Evolutionary conservation across 352 stramenopile species (phyloP), one percentile per base, ranked within the genome.

Genomic region (Phytophthora aleatoria): DNA sequence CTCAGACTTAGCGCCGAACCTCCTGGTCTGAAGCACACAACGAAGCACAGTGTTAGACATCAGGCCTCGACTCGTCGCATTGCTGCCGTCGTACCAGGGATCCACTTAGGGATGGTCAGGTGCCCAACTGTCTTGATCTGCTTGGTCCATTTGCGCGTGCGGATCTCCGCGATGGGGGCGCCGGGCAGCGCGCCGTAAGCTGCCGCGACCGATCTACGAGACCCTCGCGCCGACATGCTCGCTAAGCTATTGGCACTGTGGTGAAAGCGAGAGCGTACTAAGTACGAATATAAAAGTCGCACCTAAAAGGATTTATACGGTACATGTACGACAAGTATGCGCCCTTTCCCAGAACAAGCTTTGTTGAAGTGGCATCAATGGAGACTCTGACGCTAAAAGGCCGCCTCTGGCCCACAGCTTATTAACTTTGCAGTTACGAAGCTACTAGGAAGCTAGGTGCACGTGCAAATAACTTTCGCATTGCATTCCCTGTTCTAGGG

Each of bases 101-200:
- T 72, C 85, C 85, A 93, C 42, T 93, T 93, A 39, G 75, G 68
- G 54, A 93, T 77, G 43, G 73, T 73, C 57, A 93, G 71, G 39
- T 93, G 85, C 33, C 83, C 85, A n/a, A 93, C 78, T 0, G 69
- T 88, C 56, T 84, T 87, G 28, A 80, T 35, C 67, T 91, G 79
- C 57, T 83, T 87, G 26, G 58, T 83, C 85, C 85, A 93, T 74
- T 90, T 93, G 61, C 85, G 80, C 53, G 67, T 73, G 51, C 81
- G 85, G 65, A 93, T 85, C 45, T 92, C 81, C 11, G 77, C 66
- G 45, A 89, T 85, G 13, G 83, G 79, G 3, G 73, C 74, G 57
- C 73, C 67, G 8, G 79, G 77, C 12, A 71, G 57, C 36, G 73
- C 72, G 13, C 72, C 74, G 38, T 68, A 67, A 35, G 65, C 70